phyloP scores from a whole-genome alignment of 805 yeast species.

The Suhomyces sp. region DNA sequence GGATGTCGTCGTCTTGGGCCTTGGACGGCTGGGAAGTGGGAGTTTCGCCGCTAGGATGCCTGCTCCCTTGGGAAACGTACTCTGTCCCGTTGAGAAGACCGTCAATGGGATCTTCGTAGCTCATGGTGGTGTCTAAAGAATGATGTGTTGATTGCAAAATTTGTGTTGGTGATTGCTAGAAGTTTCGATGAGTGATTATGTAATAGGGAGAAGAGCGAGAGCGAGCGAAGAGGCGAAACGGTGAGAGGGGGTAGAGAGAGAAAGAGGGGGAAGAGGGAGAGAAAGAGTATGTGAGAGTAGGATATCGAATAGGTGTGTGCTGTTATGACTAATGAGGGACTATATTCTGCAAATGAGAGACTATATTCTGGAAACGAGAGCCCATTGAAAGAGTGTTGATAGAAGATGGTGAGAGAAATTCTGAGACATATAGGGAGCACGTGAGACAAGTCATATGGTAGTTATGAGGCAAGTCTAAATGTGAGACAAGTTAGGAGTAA shows the following conservation, averaged over 20 bases:
- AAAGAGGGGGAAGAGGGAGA: background rate
- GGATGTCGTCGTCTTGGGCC: constrained; percentile 18
- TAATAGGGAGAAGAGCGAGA: background rate
- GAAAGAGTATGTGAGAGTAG: too few relatives aligned
- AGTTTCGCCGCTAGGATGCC: background rate
- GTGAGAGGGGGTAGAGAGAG: too few relatives aligned
- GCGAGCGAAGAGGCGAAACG: background rate
- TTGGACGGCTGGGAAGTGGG: background rate
- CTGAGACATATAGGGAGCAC: too few relatives aligned
- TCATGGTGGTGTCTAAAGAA: background rate
- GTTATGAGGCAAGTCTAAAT: too few relatives aligned
- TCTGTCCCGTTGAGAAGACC: background rate
- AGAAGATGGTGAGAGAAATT: too few relatives aligned
- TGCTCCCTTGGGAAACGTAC: background rate
- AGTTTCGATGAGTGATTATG: background rate
- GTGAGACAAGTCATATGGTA: too few relatives aligned
- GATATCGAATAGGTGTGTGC: too few relatives aligned
- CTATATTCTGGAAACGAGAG: too few relatives aligned
- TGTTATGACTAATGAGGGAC: too few relatives aligned
- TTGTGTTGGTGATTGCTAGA: background rate
- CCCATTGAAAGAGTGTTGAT: too few relatives aligned
- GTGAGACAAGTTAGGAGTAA: too few relatives aligned
- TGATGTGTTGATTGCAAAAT: background rate
- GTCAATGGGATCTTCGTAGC: background rate
- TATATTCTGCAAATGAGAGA: too few relatives aligned